Evolutionary conservation across 805 yeast genomes (phyloP).

Genomic region (Lachancea meyersii): DNA sequence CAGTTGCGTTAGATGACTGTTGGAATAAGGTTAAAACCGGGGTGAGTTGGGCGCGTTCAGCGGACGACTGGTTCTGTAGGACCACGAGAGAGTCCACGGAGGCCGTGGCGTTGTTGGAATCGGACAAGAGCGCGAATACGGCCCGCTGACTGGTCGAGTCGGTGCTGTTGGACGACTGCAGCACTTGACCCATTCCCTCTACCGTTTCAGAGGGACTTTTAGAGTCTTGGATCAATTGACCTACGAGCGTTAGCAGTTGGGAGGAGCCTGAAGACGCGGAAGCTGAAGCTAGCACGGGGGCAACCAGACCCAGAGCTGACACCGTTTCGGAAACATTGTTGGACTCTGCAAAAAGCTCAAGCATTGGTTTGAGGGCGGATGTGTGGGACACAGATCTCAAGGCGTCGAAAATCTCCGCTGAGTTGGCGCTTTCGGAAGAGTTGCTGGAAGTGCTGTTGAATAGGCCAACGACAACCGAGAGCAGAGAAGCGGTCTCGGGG

Average conservation of each 20-base stretch:
- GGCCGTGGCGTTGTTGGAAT: conserved; percentile 22
- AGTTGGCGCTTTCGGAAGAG: conserved; percentile 7
- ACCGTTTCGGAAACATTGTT: conserved; percentile 22
- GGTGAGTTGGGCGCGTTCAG: conserved; percentile 19
- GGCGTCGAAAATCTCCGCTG: conserved; percentile 20
- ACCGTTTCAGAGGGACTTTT: conserved; percentile 18
- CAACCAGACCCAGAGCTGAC: conserved; percentile 20
- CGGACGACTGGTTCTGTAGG: conserved; percentile 20
- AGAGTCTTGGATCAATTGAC: conserved; percentile 15
- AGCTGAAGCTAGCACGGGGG: conserved; percentile 25
- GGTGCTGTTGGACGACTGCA: conserved; percentile 11
- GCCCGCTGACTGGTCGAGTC: conserved; percentile 11
- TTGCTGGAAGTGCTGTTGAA: conserved; percentile 16
- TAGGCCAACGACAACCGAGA: conserved; percentile 25
- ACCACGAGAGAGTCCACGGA: conserved; percentile 23
- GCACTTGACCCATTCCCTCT: conserved; percentile 17
- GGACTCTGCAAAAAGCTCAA: conserved; percentile 25
- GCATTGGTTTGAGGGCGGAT: conserved; percentile 26
- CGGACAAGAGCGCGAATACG: conserved; percentile 20
- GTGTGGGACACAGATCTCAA: conserved; percentile 24
- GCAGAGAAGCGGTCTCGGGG: conserved; percentile 27
- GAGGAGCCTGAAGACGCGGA: conserved; percentile 8
- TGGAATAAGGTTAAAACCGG: conserved; percentile 25
- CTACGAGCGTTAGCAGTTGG: conserved; percentile 12
- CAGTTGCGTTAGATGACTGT: conserved; percentile 19